Base-by-base conservation (phyloP, 1,139 yeast genomes). In the Pichia cactophila region DNA sequence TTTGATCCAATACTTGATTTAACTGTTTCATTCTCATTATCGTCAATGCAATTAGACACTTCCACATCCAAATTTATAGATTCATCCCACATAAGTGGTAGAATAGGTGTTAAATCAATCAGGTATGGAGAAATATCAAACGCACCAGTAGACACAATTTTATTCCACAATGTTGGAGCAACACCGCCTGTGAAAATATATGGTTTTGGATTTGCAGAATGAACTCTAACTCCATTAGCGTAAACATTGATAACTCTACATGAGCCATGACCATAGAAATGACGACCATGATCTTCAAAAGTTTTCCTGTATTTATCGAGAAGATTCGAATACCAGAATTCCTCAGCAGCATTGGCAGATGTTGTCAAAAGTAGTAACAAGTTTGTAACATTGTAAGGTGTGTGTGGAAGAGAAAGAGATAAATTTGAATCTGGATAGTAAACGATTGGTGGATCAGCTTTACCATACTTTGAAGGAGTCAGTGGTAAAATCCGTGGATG, bases 331-430 rank as follows among this genome's bases (percentile, higher is more conserved):
- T 83, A 87, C 95, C 95, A 87, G 61, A 85, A 85, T 66, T 88
- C 96, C 63, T 87, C 96, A 41, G 77, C 80, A 1, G 81, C 81
- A 59, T 83, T 86, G 3, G 94, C 96, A 20, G 87, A 80, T 4
- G 86, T 79, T 58, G 79, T 81, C 4, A 87, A 63, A 9, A 84
- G 75, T 39, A 86, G 66, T 44, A 71, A 70, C 41, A 79, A 78
- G 48, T 81, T 72, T 11, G 85, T 77, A 10, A 86, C 78, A 60
- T 81, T 81, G 29, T 57, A 54, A 16, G 69, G 54, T 37, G 77
- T 64, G 8, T 56, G 55, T 1, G 83, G 83, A 35, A 80, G 58
- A 3, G 56, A 51, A 12, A 72, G 64, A 1, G 58, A 54, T 40
- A 78, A 61, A 8, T 64, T 60, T 26, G 70, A 68, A 20, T 63